Evolutionary conservation across 2,329 filamentous ascomycete species (phyloP), one percentile per base, ranked within the genome.

Genomic region (Aspergillus glaucus): DNA sequence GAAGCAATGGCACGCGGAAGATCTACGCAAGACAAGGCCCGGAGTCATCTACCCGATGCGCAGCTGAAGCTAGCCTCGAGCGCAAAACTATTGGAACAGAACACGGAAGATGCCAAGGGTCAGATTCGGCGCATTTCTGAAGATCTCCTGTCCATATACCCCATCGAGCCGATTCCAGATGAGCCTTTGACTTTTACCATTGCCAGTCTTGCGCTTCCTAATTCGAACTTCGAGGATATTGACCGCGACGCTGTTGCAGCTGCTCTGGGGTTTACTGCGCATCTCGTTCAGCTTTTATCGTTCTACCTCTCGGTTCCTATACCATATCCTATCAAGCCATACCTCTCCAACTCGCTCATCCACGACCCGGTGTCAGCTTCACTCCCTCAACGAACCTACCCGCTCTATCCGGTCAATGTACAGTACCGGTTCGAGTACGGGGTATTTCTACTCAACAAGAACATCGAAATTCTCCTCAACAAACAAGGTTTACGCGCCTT

Each of bases 391-490:
- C 77, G 84, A 46, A 84, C 82, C 5, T 98, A 95, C 60, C 93
- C 93, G 0, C 78, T 98, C 0, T 91, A 91, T 67, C 69, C 87
- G 72, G 78, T 80, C 62, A 79, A 81, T 2, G 82, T 89, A 0
- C 82, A 90, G 42, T 97, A 92, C 72, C 84, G 92, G 2, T 97
- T 97, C 67, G 92, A 97, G 60, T 98, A 97, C 66, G 93, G 79
- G 9, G 93, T 95, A 64, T 98, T 97, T 61, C 74, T 97, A n/a
- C 78, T 98, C 12, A 97, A 97, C 73, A 96, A 97, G 70, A 77
- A 97, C 62, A 91, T 98, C 48, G 91, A 97, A 58, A 75, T 84
- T 43, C 64, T 86, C 9, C 73, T 82, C 58, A 79, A 76, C 51
- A 71, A 74, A 1, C 84, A 90, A 55, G 86, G 86, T 0, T 74